Conservation (phyloP, 2,329 filamentous ascomycete species). For the Aspergillus sp. region DNA sequence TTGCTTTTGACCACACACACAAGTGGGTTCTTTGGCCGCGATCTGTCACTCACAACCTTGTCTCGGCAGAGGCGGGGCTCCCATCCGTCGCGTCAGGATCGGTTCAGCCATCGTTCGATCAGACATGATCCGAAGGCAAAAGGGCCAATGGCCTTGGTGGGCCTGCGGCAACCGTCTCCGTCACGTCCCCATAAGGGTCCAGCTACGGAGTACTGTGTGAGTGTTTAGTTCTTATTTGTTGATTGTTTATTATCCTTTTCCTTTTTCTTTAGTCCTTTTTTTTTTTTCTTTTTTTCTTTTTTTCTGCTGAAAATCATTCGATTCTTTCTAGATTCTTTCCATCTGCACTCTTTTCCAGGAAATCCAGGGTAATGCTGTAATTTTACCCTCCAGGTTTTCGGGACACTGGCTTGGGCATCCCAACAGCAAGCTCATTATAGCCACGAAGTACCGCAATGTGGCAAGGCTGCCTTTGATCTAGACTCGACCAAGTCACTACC, state of each 20-base stretch:
- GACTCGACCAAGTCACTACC: background rate
- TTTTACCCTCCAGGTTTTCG: background rate
- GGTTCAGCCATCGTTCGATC: background rate
- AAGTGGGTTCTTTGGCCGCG: background rate
- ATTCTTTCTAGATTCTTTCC: background rate
- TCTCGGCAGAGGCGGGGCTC: slow-evolving; percentile 2
- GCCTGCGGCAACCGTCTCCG: background rate
- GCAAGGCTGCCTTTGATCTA: slow-evolving; percentile 5
- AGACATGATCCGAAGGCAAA: background rate
- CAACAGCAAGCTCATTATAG: background rate
- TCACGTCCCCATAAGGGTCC: slow-evolving; percentile 1
- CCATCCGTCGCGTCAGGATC: background rate
- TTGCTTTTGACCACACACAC: background rate
- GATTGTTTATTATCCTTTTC: background rate
- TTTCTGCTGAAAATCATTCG: background rate
- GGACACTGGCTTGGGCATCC: background rate
- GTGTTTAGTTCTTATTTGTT: background rate
- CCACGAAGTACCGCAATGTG: slow-evolving; percentile 7
- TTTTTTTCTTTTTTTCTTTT: background rate
- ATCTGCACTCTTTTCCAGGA: background rate
- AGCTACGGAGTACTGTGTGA: background rate
- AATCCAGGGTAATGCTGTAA: background rate
- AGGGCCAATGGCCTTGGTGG: background rate
- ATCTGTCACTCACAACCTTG: slow-evolving; percentile 2
- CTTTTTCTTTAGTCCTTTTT: background rate